A percentile compares a stretch with the other conserved stretches of the same genome.
These are phyloP conservation scores for Cenchrus purpureus DNA, from an alignment of 176 grass and related monocot genomes.

Conservation along the genomic window DNA sequence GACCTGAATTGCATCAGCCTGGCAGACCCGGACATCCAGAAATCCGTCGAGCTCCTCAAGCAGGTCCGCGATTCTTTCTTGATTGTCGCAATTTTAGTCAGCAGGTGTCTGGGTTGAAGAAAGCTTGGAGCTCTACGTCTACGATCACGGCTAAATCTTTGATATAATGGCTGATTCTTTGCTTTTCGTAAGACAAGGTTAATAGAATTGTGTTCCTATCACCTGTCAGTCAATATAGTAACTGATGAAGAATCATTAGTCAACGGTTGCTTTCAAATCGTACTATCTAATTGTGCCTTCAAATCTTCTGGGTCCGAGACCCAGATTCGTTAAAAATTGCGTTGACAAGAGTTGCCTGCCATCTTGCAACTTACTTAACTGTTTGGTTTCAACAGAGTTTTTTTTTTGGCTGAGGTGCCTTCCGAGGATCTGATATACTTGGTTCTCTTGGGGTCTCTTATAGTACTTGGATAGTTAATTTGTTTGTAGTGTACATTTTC, in stretches of 20 bases:
- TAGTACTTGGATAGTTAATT: no score
- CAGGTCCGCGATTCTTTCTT: slow-evolving; percentile 56
- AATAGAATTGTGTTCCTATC: neutral
- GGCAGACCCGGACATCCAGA: slow-evolving; percentile 61
- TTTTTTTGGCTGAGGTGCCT: neutral
- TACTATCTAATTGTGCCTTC: neutral
- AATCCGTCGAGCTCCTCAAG: slow-evolving; percentile 85
- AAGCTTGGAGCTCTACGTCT: neutral
- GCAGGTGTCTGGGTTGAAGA: neutral
- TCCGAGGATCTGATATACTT: neutral
- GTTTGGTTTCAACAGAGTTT: neutral
- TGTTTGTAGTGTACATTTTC: neutral
- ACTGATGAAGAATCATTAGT: slow-evolving; percentile 11
- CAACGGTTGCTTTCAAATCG: slow-evolving; percentile 22
- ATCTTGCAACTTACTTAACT: neutral
- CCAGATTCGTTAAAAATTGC: neutral
- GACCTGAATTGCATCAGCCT: slow-evolving; percentile 81
- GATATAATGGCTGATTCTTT: neutral
- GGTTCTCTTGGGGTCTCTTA: neutral
- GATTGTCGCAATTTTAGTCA: neutral
- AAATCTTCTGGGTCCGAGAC: neutral
- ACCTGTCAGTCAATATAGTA: neutral
- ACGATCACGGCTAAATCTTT: neutral
- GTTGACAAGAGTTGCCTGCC: neutral
- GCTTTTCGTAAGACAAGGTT: neutral